A percentile compares a stretch with the other conserved stretches of the same genome.
Evolutionary conservation across 2,329 filamentous ascomycete genomes (phyloP).

Genomic region (Achaetomium macrosporum): DNA sequence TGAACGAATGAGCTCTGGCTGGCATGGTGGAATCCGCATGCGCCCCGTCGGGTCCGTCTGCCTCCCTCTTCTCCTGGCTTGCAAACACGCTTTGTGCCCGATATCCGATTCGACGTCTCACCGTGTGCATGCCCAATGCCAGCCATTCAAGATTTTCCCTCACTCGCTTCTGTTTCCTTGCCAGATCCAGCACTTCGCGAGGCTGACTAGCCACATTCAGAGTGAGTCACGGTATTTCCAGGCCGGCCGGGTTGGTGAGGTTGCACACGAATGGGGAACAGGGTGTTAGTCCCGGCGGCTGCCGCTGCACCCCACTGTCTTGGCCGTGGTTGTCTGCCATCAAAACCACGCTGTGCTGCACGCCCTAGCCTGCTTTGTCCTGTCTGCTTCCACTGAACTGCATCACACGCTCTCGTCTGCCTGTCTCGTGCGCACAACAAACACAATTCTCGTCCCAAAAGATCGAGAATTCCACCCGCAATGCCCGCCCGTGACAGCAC

Average conservation of each 20-base stretch:
- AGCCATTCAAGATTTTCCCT: slow-evolving; percentile 16
- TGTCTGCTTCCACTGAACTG: slow-evolving; percentile 9
- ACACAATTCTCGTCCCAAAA: slow-evolving; percentile 19
- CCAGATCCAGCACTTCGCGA: slow-evolving; percentile 16
- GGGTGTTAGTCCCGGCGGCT: neutral
- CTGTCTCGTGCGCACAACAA: slow-evolving; percentile 19
- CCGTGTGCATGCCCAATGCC: slow-evolving; percentile 25
- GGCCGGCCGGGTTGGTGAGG: slow-evolving; percentile 2
- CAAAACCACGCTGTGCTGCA: slow-evolving; percentile 20
- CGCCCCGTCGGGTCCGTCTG: neutral
- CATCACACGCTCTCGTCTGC: slow-evolving; percentile 14
- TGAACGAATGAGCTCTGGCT: neutral
- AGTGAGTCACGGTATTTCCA: slow-evolving; percentile 21
- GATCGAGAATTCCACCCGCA: slow-evolving; percentile 20
- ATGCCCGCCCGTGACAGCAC: slow-evolving; percentile 22
- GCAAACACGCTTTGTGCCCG: slow-evolving; percentile 7
- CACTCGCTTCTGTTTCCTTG: neutral
- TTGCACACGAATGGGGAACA: slow-evolving; percentile 6
- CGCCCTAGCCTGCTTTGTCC: slow-evolving; percentile 21
- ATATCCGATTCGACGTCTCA: slow-evolving; percentile 24
- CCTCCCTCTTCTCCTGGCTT: too few relatives aligned
- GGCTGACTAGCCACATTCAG: slow-evolving; percentile 22
- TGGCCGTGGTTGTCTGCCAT: slow-evolving; percentile 3
- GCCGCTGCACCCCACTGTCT: slow-evolving; percentile 3
- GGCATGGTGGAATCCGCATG: neutral